Base-by-base conservation (phyloP, 208 protist species). In the Blastocrithidia nonstop region DNA sequence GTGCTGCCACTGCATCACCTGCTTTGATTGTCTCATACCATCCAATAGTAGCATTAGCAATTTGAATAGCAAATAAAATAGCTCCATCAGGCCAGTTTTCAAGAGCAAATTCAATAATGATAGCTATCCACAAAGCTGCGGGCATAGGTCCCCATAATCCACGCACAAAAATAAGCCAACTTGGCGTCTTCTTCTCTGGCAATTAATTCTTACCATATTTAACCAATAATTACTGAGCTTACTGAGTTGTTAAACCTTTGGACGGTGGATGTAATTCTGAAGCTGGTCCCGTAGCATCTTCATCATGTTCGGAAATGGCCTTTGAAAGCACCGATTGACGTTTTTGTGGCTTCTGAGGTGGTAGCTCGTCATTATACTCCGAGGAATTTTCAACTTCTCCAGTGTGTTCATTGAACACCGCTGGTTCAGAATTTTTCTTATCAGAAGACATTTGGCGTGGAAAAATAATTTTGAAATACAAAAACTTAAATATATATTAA, bases 21-120 rank as follows among this genome's bases (percentile, higher is more conserved):
- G 94, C 89, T 35, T 84, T 93, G 13, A 77, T 76, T 27, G 93
- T 95, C 66, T 98, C 92, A 54, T 75, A 92, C 62, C 81, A 98
- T 22, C 68, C 77, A 51, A 88, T 81, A 13, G 58, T 70, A 23
- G 77, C 78, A 48, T 88, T 92, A 11, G 70, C 77, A 25, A 92
- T 69, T 62, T 83, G 72, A 43, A 92, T 83, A 32, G 60, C 66
- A 39, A 92, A 68, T 33, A 93, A 62, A 64, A 93, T 79, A 26
- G 66, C 77, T 26, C 69, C 76, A 55, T 93, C 84, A 27, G 81
- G 61, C 59, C 69, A 93, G 58, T 93, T 85, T 60, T 86, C 35
- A 27, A 93, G 71, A 13, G 72, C 70, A 50, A 89, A 87, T 61
- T 88, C 73, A 52, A 90, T 88, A 31, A 87, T 71, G 44, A 93